A percentile compares a stretch with the other conserved stretches of the same genome.
Conservation (phyloP, 2,329 filamentous ascomycete genomes). For the Hortaea werneckii region DNA sequence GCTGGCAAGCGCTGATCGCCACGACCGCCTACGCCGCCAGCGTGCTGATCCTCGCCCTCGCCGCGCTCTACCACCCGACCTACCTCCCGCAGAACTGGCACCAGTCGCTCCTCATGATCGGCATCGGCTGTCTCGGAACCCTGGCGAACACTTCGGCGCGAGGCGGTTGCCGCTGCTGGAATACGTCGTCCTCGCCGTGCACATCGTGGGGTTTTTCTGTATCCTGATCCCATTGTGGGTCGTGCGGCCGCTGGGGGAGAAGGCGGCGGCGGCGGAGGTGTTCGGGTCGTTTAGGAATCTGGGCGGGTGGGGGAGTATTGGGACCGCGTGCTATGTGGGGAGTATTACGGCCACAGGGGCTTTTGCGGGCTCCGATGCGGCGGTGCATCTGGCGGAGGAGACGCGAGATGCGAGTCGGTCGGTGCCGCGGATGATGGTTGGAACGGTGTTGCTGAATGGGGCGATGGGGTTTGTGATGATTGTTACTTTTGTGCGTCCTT, state of each 20-base stretch:
- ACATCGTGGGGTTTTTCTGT: constrained; percentile 43
- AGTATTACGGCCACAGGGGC: neutral
- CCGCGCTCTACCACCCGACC: constrained; percentile 5
- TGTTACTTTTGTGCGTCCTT: constrained; percentile 13
- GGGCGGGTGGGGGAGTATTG: constrained; percentile 35
- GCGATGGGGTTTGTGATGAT: constrained; percentile 11
- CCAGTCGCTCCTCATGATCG: constrained; percentile 38
- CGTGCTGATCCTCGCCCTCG: constrained; percentile 10
- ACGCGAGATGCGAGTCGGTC: constrained; percentile 12
- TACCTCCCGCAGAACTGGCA: constrained; percentile 4
- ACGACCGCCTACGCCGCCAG: neutral
- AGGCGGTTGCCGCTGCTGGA: constrained; percentile 20
- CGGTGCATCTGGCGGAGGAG: constrained; percentile 12
- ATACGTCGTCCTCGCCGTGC: constrained; percentile 24
- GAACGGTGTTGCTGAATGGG: constrained; percentile 10
- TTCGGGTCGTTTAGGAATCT: constrained; percentile 37
- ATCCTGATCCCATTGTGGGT: constrained; percentile 39
- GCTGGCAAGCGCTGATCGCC: constrained; percentile 11
- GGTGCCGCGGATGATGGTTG: constrained; percentile 16
- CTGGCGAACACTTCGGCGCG: constrained; percentile 20
- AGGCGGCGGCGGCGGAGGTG: neutral
- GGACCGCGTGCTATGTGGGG: constrained; percentile 36
- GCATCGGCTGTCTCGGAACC: constrained; percentile 21
- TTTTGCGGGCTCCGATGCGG: too few relatives aligned
- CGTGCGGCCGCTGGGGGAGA: neutral